Evolutionary conservation across 495 filamentous ascomycete species (phyloP), one percentile per base, ranked within the genome.

Genomic region (Penicillium antarcticum): DNA sequence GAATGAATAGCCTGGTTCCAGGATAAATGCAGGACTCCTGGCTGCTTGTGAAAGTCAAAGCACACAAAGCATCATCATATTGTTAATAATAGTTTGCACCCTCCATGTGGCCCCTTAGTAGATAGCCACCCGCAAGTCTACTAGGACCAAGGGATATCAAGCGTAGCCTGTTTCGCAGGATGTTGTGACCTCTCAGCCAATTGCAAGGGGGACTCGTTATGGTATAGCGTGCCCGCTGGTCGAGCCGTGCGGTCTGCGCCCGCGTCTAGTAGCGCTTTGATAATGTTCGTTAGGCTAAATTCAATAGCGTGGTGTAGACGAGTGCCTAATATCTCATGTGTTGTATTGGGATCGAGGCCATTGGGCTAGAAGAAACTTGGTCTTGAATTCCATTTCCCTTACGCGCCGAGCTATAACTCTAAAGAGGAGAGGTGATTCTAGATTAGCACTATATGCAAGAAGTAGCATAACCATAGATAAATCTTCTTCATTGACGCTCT

Each of bases 341-440:
- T 46, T 34, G 34, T 24, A 44, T 59, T 55, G 13, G 56, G 51
- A 55, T 52, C 47, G 16, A 59, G 46, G 17, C 56, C 51, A 42
- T 52, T 59, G n/a, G 17, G 4, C 29, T 17, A 59, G 47, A 35
- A 59, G 51, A 23, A 51, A 51, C 33, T 42, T 29, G 24, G 51
- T 55, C 43, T 34, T 59, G 16, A 59, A 31, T 5, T 48, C 45
- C 37, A 38, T 21, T 31, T 18, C 29, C 8, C 29, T 13, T 5
- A 36, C 34, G 41, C 46, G 35, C 31, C 37, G 45, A 45, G 8
- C 19, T 2, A 55, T 10, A 11, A 51, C 42, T 10, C 42, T 10
- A 51, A 52, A 59, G 43, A 55, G 35, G 19, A 52, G 56, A 10
- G 26, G 31, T 12, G 42, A 24, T 17, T 51, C 19, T 19, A 55